A percentile compares a stretch with the other conserved stretches of the same genome.
phyloP scores from a whole-genome alignment of 768 basidiomycete genomes.

The Trametes meyenii region DNA sequence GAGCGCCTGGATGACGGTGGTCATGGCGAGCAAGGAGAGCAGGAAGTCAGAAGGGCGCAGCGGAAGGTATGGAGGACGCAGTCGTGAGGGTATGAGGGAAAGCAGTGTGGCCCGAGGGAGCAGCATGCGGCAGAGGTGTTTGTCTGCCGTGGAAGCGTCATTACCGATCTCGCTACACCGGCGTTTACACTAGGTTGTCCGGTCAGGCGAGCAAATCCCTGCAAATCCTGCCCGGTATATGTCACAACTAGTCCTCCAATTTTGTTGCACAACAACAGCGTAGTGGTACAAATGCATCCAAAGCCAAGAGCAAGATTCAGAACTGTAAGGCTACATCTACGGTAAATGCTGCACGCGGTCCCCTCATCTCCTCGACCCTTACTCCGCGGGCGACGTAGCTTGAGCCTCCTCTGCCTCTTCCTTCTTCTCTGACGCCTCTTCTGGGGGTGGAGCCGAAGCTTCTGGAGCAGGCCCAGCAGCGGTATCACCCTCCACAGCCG shows the following conservation, averaged over 20 bases:
- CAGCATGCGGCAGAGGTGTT: not conserved
- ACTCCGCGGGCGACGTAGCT: not conserved
- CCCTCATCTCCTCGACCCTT: not conserved
- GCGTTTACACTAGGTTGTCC: not conserved
- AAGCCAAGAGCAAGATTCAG: conserved; percentile 21
- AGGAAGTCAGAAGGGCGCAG: not conserved
- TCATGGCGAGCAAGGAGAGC: conserved; percentile 27
- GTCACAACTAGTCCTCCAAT: conserved; percentile 4
- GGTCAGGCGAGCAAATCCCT: not conserved
- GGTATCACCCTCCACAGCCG: not conserved
- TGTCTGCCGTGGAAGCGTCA: not conserved
- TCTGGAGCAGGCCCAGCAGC: not conserved
- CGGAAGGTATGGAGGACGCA: not conserved
- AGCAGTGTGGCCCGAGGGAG: not conserved
- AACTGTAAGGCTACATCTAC: conserved; percentile 27
- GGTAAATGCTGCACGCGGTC: conserved; percentile 1
- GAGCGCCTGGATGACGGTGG: conserved; percentile 72
- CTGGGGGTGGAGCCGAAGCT: not conserved
- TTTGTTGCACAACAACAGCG: conserved; percentile 2
- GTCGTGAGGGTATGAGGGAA: not conserved
- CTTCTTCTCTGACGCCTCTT: not conserved
- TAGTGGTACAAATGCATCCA: conserved; percentile 24
- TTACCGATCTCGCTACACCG: not conserved
- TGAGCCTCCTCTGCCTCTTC: not conserved
- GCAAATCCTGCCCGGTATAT: not conserved